A percentile compares a stretch with the other conserved stretches of the same genome.
Conservation (phyloP, 768 basidiomycete genomes). For the Flagelloscypha sp. region DNA sequence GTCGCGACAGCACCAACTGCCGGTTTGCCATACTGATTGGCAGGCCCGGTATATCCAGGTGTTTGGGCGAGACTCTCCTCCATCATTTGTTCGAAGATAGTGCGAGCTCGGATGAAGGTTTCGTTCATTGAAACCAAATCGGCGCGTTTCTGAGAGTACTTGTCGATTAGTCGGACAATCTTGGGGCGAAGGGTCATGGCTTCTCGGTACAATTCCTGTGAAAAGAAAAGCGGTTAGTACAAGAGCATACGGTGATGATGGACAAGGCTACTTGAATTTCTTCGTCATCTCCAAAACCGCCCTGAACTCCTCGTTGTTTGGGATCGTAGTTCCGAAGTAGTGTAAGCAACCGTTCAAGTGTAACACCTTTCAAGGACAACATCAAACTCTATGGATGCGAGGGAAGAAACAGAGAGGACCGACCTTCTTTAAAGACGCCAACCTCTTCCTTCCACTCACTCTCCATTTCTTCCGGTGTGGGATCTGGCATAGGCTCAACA, state of each 20-base stretch:
- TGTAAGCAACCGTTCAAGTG: conserved; percentile 71
- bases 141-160: conserved; percentile 94
- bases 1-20: too few species aligned
- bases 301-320: conserved; percentile 42
- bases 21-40: too few species aligned
- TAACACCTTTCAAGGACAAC: conserved; percentile 70
- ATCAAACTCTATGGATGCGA: too few species aligned
- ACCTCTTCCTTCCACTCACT: conserved; percentile 84
- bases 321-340: conserved; percentile 72
- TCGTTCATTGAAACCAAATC: conserved; percentile 94
- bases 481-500: conserved; percentile 85
- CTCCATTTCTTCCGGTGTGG: conserved; percentile 65
- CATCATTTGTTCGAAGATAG: conserved; percentile 91
- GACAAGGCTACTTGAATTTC: conserved; percentile 42
- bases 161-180: conserved; percentile 94
- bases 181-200: conserved; percentile 87
- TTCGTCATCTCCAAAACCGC: conserved; percentile 71
- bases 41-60: conserved; percentile 57
- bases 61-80: conserved; percentile 78
- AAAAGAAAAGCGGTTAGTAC: conserved; percentile 4
- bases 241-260: not conserved
- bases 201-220: conserved; percentile 80
- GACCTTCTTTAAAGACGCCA: conserved; percentile 80
- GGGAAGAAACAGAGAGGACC: too few species aligned
- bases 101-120: conserved; percentile 80